phyloP scores from a whole-genome alignment of 1,139 yeast species.

The Pichia sp. region DNA sequence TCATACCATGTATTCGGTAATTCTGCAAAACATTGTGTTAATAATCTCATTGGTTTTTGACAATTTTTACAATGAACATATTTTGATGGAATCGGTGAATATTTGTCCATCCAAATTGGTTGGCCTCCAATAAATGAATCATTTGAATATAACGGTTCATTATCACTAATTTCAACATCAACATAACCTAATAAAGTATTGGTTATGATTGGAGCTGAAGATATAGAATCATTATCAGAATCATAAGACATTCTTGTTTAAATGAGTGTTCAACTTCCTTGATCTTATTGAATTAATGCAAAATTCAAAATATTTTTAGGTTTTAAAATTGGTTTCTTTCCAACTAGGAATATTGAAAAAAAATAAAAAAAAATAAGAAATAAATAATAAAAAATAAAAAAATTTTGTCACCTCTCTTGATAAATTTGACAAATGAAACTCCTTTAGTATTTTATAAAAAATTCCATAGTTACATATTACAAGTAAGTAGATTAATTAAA shows the following conservation, averaged over 20 bases:
- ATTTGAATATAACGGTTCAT: constrained; percentile 50
- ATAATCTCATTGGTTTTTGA: constrained; percentile 51
- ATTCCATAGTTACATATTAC: too few relatives aligned
- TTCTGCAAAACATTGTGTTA: constrained; percentile 78
- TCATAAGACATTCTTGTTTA: constrained; percentile 12
- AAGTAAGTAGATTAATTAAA: too few relatives aligned
- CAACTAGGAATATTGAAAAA: too few relatives aligned
- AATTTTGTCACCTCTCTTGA: too few relatives aligned
- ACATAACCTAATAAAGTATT: constrained; percentile 50
- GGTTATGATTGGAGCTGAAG: constrained; percentile 12
- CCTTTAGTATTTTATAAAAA: too few relatives aligned
- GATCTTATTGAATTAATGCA: not conserved
- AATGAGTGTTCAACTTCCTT: not conserved
- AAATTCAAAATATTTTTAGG: too few relatives aligned
- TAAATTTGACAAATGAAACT: too few relatives aligned
- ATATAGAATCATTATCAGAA: constrained; percentile 16
- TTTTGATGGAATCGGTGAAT: constrained; percentile 48
- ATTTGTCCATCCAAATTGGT: constrained; percentile 38
- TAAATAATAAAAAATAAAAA: too few relatives aligned
- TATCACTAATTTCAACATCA: constrained; percentile 44
- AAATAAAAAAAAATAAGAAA: too few relatives aligned
- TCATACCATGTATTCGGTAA: constrained; percentile 68
- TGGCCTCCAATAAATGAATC: constrained; percentile 79
- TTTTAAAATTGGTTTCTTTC: too few relatives aligned
- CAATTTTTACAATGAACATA: constrained; percentile 62